Evolutionary conservation across 208 protist genomes (phyloP).

Genomic region (Crithidia thermophila): DNA sequence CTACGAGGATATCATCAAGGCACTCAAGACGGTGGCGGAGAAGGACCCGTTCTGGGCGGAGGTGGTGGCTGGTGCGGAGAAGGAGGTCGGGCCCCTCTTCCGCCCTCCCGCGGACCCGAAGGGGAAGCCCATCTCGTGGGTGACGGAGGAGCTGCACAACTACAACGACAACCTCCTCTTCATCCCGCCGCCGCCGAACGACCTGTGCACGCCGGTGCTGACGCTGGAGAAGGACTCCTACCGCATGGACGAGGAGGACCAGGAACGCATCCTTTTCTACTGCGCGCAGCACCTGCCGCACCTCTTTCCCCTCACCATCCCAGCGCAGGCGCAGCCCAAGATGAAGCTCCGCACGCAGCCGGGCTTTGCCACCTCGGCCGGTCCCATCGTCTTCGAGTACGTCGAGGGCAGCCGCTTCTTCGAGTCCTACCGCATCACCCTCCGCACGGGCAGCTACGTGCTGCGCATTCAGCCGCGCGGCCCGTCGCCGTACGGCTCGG

Average conservation of each 20-base stretch:
- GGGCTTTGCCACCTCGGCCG: slow-evolving; percentile 64
- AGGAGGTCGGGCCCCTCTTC: slow-evolving; percentile 73
- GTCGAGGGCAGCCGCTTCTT: slow-evolving; percentile 60
- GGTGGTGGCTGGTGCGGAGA: slow-evolving; percentile 57
- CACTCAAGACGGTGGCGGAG: slow-evolving; percentile 56
- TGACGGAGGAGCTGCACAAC: slow-evolving; percentile 74
- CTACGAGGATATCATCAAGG: slow-evolving; percentile 64
- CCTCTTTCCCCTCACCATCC: slow-evolving; percentile 62
- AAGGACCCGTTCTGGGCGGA: slow-evolving; percentile 71
- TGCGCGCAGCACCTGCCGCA: slow-evolving; percentile 74
- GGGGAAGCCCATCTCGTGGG: slow-evolving; percentile 62
- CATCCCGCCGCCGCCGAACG: slow-evolving; percentile 57
- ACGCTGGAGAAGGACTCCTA: slow-evolving; percentile 42
- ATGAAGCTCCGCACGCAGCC: slow-evolving; percentile 53
- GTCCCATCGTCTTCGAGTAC: slow-evolving; percentile 72
- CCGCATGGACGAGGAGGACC: slow-evolving; percentile 64
- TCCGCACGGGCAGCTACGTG: slow-evolving; percentile 75
- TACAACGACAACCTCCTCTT: slow-evolving; percentile 77
- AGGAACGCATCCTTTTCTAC: slow-evolving; percentile 79
- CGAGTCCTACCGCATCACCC: slow-evolving; percentile 71
- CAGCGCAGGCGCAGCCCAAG: slow-evolving; percentile 22
- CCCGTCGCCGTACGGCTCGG: slow-evolving; percentile 47
- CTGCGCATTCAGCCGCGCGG: slow-evolving; percentile 75
- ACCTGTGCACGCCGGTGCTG: slow-evolving; percentile 39
- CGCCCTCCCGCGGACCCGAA: slow-evolving; percentile 31